Percentiles rank a stretch among this genome's conserved stretches.
Evolutionary conservation across 2,329 filamentous ascomycete genomes (phyloP).

Genomic region (Colletotrichum sp.): DNA sequence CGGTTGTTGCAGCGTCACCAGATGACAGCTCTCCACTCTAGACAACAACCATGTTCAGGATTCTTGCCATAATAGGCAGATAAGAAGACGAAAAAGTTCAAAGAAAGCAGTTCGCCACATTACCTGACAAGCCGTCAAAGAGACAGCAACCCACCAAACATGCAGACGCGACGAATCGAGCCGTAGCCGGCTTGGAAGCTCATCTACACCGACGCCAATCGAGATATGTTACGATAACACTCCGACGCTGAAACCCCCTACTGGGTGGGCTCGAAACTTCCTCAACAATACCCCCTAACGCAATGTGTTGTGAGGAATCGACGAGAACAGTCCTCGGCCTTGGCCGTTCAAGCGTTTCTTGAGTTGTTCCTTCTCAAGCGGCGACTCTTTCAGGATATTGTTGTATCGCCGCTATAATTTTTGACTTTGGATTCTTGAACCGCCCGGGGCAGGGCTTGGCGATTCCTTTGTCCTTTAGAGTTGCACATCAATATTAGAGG

Average conservation of each 20-base stretch:
- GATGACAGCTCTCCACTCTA: not conserved
- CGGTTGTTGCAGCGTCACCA: accelerated
- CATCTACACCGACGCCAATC: not conserved
- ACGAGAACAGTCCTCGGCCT: not conserved
- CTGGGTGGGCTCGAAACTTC: no score
- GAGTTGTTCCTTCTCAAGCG: not conserved
- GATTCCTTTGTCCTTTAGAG: accelerated
- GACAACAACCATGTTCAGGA: accelerated
- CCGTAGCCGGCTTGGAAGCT: accelerated
- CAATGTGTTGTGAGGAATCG: not conserved
- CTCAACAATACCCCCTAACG: not conserved
- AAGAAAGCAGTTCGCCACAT: not conserved
- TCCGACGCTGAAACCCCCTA: no score
- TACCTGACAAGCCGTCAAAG: not conserved
- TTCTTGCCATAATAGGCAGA: not conserved
- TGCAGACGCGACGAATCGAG: not conserved
- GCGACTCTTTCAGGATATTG: not conserved
- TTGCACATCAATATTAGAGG: not conserved
- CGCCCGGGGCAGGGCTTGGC: accelerated
- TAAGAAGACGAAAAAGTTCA: accelerated
- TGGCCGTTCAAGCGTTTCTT: not conserved
- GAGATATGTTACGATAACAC: accelerated
- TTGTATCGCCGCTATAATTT: not conserved
- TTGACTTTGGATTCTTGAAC: not conserved
- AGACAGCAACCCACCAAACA: not conserved